Evolutionary conservation across 2,329 filamentous ascomycete species (phyloP), one percentile per base, ranked within the genome.

Genomic region (Neoscytalidium dimidiatum): DNA sequence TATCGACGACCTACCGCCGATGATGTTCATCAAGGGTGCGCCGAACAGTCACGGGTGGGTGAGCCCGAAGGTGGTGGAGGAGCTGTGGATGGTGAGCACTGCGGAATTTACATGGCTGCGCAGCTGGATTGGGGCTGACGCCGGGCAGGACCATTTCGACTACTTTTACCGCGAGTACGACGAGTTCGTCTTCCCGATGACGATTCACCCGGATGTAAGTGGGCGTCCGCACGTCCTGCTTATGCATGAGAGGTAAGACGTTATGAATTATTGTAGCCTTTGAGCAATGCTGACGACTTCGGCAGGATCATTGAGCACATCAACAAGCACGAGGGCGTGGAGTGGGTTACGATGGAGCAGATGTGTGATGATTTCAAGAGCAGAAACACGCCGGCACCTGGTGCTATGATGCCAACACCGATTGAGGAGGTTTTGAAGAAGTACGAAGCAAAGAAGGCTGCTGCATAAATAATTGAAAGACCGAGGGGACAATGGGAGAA

Each of bases 141-240:
- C n/a, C n/a, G 23, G 9, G 26, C 9, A 44, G 69, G 86, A 90
- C 66, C 86, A 90, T 68, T 90, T 90, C 66, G 84, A 89, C 69
- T 92, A 92, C 76, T 92, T 90, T 71, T 92, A 92, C 73, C 82
- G 89, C 29, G 89, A 92, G 74, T 89, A 91, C 67, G 89, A 92
- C 69, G 88, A 91, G 69, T 92, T 92, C 67, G 85, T 92, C 61
- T 92, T 92, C 70, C 90, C 90, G 0, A 90, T 92, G 75, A 92
- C 90, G 0, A 89, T 92, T 38, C 90, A 92, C 74, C 90, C 90
- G 0, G 90, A 92, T 70, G 75, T 77, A 6, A 70, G 67, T 31
- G 90, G 90, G 0, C 82, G 89, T 19, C 90, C 90, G 0, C 90
- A 92, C 75, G 90, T 88, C 0, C 70, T 92, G 29, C 78, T 91